Evolutionary conservation across 306 rosid genomes (phyloP).

Genomic region (Morella rubra): DNA sequence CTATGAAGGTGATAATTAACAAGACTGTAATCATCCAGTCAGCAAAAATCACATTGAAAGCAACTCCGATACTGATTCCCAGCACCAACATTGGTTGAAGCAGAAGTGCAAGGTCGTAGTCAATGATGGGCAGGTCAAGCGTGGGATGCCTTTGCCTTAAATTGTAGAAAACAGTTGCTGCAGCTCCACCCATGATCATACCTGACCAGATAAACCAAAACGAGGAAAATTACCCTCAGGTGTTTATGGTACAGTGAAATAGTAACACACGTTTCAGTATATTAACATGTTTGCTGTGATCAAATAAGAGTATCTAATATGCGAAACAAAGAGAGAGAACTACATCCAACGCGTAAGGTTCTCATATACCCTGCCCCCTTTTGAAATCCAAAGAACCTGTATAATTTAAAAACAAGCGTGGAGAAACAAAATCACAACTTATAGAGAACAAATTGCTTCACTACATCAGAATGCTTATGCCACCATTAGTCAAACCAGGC

Average conservation of each 20-base stretch:
- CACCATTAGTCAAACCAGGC: too few species aligned
- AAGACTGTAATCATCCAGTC: conserved; percentile 90
- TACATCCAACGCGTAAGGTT: neutral
- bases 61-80: conserved; percentile 94
- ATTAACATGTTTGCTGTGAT: neutral
- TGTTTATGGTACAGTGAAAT: neutral
- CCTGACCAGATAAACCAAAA: conserved; percentile 43
- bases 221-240: neutral
- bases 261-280: neutral
- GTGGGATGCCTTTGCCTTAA: conserved; percentile 81
- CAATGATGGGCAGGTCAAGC: conserved; percentile 67
- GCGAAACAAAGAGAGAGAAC: neutral
- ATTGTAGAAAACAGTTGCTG: conserved; percentile 77
- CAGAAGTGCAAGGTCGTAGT: conserved; percentile 85
- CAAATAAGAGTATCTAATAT: neutral
- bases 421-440: neutral
- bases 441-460: neutral
- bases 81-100: conserved; percentile 95
- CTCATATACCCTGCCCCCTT: neutral
- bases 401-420: neutral
- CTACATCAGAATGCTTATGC: neutral
- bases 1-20: conserved; percentile 75
- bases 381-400: neutral
- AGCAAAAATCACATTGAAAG: conserved; percentile 79
- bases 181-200: conserved; percentile 92